Percentiles rank a stretch among this genome's conserved stretches.
These are phyloP conservation scores for Eremochloa ophiuroides DNA, from an alignment of 176 grass and related monocot genomes.

Conservation along the genomic window DNA sequence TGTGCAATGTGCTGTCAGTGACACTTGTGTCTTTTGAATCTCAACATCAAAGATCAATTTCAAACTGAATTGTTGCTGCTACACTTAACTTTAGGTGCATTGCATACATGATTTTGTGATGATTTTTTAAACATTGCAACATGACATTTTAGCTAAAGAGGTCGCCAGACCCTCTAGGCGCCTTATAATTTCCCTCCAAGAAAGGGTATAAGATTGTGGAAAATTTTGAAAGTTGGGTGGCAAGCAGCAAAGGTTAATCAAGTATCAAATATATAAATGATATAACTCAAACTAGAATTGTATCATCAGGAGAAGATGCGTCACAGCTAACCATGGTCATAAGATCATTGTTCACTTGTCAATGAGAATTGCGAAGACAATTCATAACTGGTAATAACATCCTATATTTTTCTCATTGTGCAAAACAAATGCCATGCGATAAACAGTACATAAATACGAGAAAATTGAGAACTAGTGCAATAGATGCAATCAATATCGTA, in stretches of 20 bases:
- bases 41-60: neutral
- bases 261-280: neutral
- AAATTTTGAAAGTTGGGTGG: neutral
- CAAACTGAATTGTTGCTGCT: neutral
- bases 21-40: neutral
- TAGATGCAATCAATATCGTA: neutral
- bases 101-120: neutral
- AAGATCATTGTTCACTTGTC: neutral
- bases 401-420: neutral
- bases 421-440: neutral
- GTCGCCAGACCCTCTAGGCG: neutral
- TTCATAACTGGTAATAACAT: neutral
- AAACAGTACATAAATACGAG: neutral
- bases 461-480: neutral
- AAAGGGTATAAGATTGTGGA: neutral
- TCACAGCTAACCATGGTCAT: neutral
- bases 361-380: neutral
- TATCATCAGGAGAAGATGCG: neutral
- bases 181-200: neutral
- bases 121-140: neutral
- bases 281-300: neutral
- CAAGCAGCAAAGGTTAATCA: neutral
- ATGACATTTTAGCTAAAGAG: neutral
- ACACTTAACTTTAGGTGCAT: neutral
- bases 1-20: neutral